Evolutionary conservation across 2,329 filamentous ascomycete genomes (phyloP), one percentile per base, ranked within the genome.

Genomic region (Zymoseptoria passerinii): DNA sequence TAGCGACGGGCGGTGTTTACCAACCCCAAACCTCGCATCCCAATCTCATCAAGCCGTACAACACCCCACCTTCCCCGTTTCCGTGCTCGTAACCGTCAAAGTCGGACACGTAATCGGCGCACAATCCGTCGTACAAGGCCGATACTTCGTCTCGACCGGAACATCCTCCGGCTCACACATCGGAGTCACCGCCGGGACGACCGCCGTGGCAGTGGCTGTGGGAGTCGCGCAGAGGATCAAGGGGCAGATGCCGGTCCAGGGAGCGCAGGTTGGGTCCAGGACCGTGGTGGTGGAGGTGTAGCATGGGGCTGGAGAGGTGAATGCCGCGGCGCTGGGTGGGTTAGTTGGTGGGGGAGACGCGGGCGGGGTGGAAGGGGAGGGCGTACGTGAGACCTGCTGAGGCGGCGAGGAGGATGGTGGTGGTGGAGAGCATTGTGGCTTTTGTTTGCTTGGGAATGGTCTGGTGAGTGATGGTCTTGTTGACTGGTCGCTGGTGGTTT

Each of bases 31-130:
- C n/a, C n/a, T n/a, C n/a, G n/a, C n/a, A n/a, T n/a, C n/a, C n/a
- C n/a, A n/a, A n/a, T n/a, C n/a, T n/a, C n/a, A n/a, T 44, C 52
- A 54, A 28, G 48, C 53, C 6, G 50, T 54, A 19, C 59, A 61
- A 52, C 59, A 61, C 48, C 40, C 40, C 56, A 54, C 52, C 51
- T 48, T 29, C 44, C 19, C 49, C 8, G 1, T 51, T 10, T 28
- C 54, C 40, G 49, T 54, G 19, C 56, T 48, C n/a, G 57, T 56
- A 8, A 58, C 59, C 13, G 56, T 60, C 20, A 57, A 52, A 50
- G 56, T 61, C 19, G 59, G 59, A 56, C 59, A 61, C 29, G 59
- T 61, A 9, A 61, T 20, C 6, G 56, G 59, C 10, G 18, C 57
- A 57, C 57, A 61, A 49, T 61, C 54, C 8, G 54, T 59, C 20